Conservation (phyloP, 208 protist species). For the Lotmaria passim region DNA sequence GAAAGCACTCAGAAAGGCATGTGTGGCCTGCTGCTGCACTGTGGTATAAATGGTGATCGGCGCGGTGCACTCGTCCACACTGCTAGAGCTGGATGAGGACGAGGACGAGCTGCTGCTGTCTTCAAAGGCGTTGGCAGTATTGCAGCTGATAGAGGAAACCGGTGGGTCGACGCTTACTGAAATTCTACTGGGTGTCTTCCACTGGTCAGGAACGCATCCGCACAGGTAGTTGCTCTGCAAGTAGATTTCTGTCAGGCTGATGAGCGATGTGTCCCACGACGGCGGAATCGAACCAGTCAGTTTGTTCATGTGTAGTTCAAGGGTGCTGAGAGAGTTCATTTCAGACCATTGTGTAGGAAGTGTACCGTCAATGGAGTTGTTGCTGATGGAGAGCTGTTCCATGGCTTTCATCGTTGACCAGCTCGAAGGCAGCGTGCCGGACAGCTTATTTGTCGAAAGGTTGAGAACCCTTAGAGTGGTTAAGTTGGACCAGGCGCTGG, state of each 20-base stretch:
- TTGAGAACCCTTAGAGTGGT: neutral
- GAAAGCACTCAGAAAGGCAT: too few species aligned
- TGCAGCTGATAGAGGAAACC: neutral
- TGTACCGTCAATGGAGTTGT: constrained; percentile 17
- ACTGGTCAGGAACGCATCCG: constrained; percentile 2
- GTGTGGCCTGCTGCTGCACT: too few species aligned
- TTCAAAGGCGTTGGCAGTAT: neutral
- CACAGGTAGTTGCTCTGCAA: constrained; percentile 5
- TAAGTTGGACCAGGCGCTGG: constrained; percentile 1
- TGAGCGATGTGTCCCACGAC: neutral
- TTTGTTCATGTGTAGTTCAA: constrained; percentile 7
- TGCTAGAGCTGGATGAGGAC: constrained; percentile 9
- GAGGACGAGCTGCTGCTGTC: constrained; percentile 2
- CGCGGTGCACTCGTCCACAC: too few species aligned
- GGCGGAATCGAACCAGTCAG: constrained; percentile 1
- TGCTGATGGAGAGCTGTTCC: constrained; percentile 7
- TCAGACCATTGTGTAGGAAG: constrained; percentile 6
- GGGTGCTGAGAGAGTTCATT: neutral
- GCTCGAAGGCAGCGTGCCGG: constrained; percentile 18
- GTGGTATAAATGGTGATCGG: too few species aligned
- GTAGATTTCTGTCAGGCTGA: neutral
- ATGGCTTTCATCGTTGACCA: constrained; percentile 17
- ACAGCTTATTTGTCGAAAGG: constrained; percentile 8
- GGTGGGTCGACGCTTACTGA: neutral
- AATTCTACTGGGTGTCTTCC: neutral